Conservation (phyloP, 164 flowering plant species). For the Chimonanthus praecox region DNA sequence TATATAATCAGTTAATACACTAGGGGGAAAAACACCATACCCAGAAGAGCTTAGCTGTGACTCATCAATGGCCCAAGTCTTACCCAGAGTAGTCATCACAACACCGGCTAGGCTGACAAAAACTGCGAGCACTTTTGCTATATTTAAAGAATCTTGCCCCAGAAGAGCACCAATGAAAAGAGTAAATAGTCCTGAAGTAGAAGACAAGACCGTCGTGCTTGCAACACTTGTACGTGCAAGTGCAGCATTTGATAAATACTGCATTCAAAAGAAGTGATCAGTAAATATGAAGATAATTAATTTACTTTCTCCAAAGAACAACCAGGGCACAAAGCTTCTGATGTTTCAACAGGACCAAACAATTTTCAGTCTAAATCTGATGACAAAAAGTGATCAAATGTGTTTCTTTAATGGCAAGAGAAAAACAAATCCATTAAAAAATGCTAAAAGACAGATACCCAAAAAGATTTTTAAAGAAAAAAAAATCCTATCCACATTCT, state of each 20-base stretch:
- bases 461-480: no score
- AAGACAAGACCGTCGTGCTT: slow-evolving; percentile 90
- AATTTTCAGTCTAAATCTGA: no score
- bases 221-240: slow-evolving; percentile 98
- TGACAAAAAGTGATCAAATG: no score
- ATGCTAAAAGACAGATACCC: no score
- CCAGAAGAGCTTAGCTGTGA: slow-evolving; percentile 41
- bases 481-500: no score
- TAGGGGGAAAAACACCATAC: slow-evolving; percentile 30
- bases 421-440: no score
- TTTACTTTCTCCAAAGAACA: no score
- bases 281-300: not conserved
- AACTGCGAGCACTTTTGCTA: slow-evolving; percentile 81
- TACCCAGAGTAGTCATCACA: slow-evolving; percentile 93
- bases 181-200: slow-evolving; percentile 96
- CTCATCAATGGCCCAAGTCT: slow-evolving; percentile 98
- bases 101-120: slow-evolving; percentile 97
- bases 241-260: slow-evolving; percentile 98
- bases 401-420: no score
- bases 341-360: no score
- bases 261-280: slow-evolving; percentile 16
- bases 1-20: not conserved
- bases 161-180: slow-evolving; percentile 82
- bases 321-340: no score
- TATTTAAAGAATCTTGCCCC: slow-evolving; percentile 85